Conservation (phyloP, 129 eudicot genomes). For the Saposhnikovia divaricata region DNA sequence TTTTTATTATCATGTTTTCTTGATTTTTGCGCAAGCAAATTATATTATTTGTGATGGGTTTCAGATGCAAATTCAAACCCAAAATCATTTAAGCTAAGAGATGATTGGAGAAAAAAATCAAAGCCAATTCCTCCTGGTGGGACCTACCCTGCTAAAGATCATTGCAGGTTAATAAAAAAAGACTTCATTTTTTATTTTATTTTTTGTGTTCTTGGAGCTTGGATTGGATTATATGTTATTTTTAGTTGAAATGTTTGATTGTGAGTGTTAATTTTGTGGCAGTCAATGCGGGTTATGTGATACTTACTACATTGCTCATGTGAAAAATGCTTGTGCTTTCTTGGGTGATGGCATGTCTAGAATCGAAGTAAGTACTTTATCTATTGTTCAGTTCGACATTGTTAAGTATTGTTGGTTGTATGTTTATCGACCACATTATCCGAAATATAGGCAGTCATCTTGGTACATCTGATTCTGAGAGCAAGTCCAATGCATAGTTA, state of each 20-base stretch:
- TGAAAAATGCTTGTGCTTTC: constrained; percentile 91
- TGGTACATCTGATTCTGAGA: background rate
- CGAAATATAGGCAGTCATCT: background rate
- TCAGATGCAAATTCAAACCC: constrained; percentile 27
- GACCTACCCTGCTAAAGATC: constrained; percentile 89
- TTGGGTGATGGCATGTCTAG: constrained; percentile 98
- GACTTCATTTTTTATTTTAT: background rate
- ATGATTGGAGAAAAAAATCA: constrained; percentile 79
- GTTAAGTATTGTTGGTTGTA: background rate
- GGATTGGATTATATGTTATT: background rate
- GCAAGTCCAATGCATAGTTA: too few relatives aligned
- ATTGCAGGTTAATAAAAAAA: constrained; percentile 58
- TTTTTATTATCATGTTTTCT: too few relatives aligned
- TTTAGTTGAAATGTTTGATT: background rate
- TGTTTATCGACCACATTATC: background rate
- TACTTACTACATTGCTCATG: constrained; percentile 93
- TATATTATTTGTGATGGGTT: background rate
- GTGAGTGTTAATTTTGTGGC: constrained; percentile 20
- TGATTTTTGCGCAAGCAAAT: too few relatives aligned
- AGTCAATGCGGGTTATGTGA: constrained; percentile 93
- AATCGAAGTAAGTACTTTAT: constrained; percentile 53
- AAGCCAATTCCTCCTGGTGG: constrained; percentile 88
- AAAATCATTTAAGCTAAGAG: constrained; percentile 47
- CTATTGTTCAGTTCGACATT: background rate
- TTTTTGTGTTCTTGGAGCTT: background rate